Base-by-base conservation (phyloP, 2,329 filamentous ascomycete species). In the Dactylellina haptotyla region DNA sequence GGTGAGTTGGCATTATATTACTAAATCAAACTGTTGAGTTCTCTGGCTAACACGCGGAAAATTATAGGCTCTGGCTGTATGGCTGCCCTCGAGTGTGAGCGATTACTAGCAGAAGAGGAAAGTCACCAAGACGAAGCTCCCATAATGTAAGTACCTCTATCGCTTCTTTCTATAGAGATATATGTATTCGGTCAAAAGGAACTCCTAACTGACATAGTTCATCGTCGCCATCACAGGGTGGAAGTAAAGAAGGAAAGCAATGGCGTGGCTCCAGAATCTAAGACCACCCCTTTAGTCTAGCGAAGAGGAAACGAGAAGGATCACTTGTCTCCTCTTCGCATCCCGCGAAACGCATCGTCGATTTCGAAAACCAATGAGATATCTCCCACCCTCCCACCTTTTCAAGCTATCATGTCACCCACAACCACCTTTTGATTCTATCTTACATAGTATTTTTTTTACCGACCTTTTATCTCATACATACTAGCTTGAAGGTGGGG, bases 41-140 rank as follows among this genome's bases (percentile, higher is more conserved):
- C 20, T 26, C n/a, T 8, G 26, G 20, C 53, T 67, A 45, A 59
- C 66, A 39, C 37, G 39, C 12, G 26, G 10, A 28, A 32, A 50
- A 26, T 25, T 3, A 61, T 76, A 93, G 92, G 93, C 73, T 93
- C 93, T 74, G 95, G 95, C 76, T 99, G 95, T 82, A 90, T 97
- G 84, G 95, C 95, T 59, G 95, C 94, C 9, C 87, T 99, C 62
- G 95, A 99, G 80, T 94, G 94, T 8, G 95, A 99, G 83, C 96
- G 97, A 82, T 97, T 87, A 84, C 84, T 99, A 62, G 85, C 91
- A 53, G 91, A 94, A 78, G 85, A 85, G 51, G 83, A 81, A 53
- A 80, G 79, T 39, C 14, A 30, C 39, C 43, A 26, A 41, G 43
- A 28, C 41, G 62, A 46, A 34, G 32, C 50, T 2, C 70, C 67